A percentile compares a stretch with the other conserved stretches of the same genome.
phyloP scores from a whole-genome alignment of 768 basidiomycete species.

The Polyporus arcularius region DNA sequence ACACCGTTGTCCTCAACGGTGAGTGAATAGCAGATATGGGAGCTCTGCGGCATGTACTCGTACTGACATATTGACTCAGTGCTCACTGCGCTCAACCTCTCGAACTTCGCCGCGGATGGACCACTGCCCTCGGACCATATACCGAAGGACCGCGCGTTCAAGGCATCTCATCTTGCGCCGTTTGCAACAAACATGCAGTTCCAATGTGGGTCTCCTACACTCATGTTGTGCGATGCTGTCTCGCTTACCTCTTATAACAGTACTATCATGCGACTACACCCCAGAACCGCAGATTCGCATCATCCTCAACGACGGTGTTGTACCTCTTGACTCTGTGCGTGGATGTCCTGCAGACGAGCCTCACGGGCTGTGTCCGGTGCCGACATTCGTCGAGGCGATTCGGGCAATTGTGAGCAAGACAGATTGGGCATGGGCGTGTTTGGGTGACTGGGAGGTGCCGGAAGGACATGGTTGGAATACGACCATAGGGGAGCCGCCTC shows the following conservation, averaged over 20 bases:
- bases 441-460: conserved; percentile 72
- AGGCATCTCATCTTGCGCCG: conserved; percentile 52
- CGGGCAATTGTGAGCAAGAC: conserved; percentile 61
- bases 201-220: conserved; percentile 56
- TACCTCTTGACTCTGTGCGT: conserved; percentile 35
- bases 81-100: conserved; percentile 46
- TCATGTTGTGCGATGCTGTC: neutral
- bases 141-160: conserved; percentile 35
- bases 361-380: conserved; percentile 75
- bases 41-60: no score
- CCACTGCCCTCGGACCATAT: conserved; percentile 42
- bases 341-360: conserved; percentile 64
- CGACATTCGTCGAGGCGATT: conserved; percentile 68
- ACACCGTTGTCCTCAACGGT: conserved; percentile 43
- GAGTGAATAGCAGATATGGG: neutral
- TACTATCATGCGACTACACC: conserved; percentile 33
- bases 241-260: conserved; percentile 3
- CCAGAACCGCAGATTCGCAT: conserved; percentile 35
- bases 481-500: conserved; percentile 60
- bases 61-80: conserved; percentile 20
- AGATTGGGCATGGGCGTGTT: conserved; percentile 75
- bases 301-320: conserved; percentile 49
- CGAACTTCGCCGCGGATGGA: conserved; percentile 38
- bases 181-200: conserved; percentile 60
- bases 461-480: conserved; percentile 69